Evolutionary conservation across 768 basidiomycete genomes (phyloP), one percentile per base, ranked within the genome.

Genomic region (Tricholoma sp.): DNA sequence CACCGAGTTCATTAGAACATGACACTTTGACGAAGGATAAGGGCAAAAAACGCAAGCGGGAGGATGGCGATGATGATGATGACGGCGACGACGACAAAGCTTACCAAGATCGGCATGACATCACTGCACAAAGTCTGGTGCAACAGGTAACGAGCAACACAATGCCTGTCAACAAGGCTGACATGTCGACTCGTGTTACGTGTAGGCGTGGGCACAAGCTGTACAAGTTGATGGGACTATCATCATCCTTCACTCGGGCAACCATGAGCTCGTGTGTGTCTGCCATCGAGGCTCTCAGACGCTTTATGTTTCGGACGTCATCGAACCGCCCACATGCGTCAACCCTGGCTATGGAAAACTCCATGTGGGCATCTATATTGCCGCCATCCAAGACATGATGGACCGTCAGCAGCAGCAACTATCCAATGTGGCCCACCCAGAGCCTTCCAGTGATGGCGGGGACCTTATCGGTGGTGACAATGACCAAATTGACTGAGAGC

Each of bases 301-400:
- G 13, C 42, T 58, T 17, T 53, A 53, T 24, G 33, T 54, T 33
- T 54, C 53, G 8, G 53, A 47, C 44, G 20, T 47, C 29, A 34
- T 54, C 32, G 53, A 54, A 24, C 39, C 20, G 31, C 49, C 49
- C 29, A n/a, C 17, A 1, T 63, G 65, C 42, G 11, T 37, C 3
- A 32, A 63, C 10, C 61, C 64, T n/a, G 48, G 52, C 29, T 65
- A 63, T 53, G 56, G 60, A n/a, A 64, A 64, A 62, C 59, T 62
- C 41, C 63, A 64, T 8, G 53, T 65, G 37, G 59, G 61, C 10
- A 56, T 64, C 1, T 61, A 62, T 36, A 44, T 64, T 11, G 56
- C 65, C 36, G 61, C 61, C 6, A 56, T 66, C 54, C 55, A 62
- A 55, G 63, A 64, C 44, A 42, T 42, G 31, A 57, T 66, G 36